Percentiles rank a stretch among this genome's conserved stretches.
These are phyloP conservation scores for Macrophomina phaseolina DNA, from an alignment of 2,329 filamentous ascomycete genomes.

Conservation along the genomic window DNA sequence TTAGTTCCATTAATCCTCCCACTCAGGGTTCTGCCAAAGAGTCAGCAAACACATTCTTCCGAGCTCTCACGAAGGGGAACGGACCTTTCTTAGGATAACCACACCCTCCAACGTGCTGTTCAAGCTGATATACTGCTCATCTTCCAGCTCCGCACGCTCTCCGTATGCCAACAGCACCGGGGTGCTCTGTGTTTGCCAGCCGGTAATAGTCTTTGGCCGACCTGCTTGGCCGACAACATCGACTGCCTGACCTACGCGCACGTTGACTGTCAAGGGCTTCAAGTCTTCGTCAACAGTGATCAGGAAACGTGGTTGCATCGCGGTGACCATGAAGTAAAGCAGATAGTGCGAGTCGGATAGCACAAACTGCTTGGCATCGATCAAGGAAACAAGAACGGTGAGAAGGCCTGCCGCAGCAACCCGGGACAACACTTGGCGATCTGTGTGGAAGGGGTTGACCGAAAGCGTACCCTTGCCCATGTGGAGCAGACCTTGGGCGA, in stretches of 20 bases:
- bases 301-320: constrained; percentile 96
- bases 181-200: constrained; percentile 99
- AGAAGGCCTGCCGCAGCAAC: constrained; percentile 89
- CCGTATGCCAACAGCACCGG: constrained; percentile 93
- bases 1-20: constrained; percentile 43
- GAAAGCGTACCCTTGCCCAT: constrained; percentile 99
- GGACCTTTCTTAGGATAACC: constrained; percentile 95
- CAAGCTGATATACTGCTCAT: constrained; percentile 94
- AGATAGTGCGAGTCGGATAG: constrained; percentile 82
- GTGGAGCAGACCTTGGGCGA: constrained; percentile 94
- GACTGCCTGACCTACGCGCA: constrained; percentile 95
- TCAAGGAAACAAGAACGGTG: constrained; percentile 88
- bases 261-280: constrained; percentile 92
- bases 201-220: constrained; percentile 97
- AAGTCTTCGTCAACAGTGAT: constrained; percentile 95
- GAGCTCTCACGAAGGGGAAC: constrained; percentile 34
- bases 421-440: constrained; percentile 91
- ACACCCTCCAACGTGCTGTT: constrained; percentile 91
- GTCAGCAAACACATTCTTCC: constrained; percentile 29
- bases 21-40: constrained; percentile 50
- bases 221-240: constrained; percentile 98
- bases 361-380: constrained; percentile 89
- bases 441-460: constrained; percentile 98
- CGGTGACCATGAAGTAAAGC: constrained; percentile 94
- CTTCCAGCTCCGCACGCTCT: constrained; percentile 94